Evolutionary conservation across 176 grass and related monocot species (phyloP).

Genomic region (Oryza coarctata): DNA sequence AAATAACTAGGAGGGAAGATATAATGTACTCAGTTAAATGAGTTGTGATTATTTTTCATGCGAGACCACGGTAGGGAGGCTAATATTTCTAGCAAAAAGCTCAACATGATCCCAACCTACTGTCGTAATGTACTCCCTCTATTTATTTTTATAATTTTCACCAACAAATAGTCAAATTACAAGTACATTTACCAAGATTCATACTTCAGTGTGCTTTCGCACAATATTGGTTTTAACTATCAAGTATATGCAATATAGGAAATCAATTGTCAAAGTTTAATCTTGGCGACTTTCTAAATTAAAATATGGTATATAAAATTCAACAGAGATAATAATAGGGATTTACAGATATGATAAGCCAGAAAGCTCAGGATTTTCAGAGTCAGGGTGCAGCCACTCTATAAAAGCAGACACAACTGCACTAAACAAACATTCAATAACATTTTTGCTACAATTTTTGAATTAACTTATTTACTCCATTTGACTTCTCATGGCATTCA

Average conservation of each 20-base stretch:
- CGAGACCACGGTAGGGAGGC: background rate
- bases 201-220: too few relatives aligned
- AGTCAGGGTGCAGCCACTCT: background rate
- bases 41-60: conserved; percentile 4
- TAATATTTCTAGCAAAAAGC: conserved; percentile 15
- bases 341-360: background rate
- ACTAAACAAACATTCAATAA: conserved; percentile 13
- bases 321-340: background rate
- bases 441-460: background rate
- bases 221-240: too few relatives aligned
- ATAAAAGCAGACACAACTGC: conserved; percentile 5
- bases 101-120: background rate
- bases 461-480: background rate
- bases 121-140: too few relatives aligned
- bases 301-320: background rate
- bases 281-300: too few relatives aligned
- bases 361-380: background rate
- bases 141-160: background rate
- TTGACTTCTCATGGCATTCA: too few relatives aligned
- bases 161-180: too few relatives aligned
- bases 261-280: too few relatives aligned
- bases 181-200: too few relatives aligned
- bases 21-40: background rate
- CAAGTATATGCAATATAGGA: too few relatives aligned
- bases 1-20: background rate